Evolutionary conservation across 202 grass and related monocot species (phyloP).

Genomic region (Carex arenaria): DNA sequence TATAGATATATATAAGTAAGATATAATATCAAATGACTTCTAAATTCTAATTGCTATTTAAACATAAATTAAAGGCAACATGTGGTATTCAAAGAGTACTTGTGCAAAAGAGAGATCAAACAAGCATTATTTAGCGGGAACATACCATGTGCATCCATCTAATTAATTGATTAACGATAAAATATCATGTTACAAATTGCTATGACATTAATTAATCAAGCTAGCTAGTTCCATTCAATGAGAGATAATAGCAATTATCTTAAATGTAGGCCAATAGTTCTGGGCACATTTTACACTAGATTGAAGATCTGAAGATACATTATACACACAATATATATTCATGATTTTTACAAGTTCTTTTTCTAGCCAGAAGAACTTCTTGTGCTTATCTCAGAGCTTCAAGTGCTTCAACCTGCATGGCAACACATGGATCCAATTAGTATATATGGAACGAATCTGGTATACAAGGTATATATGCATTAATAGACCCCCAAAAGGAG

Average conservation of each 20-base stretch:
- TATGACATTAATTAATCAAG: slow-evolving; percentile 11
- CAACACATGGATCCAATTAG: slow-evolving; percentile 7
- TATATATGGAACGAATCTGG: no score
- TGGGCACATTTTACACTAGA: slow-evolving; percentile 13
- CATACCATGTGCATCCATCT: not conserved
- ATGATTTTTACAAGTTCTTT: slow-evolving; percentile 1
- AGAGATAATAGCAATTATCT: not conserved
- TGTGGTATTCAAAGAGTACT: not conserved
- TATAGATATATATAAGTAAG: no score
- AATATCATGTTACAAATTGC: not conserved
- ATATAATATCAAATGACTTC: slow-evolving; percentile 9
- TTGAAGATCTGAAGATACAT: not conserved
- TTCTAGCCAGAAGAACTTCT: not conserved
- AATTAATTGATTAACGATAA: not conserved
- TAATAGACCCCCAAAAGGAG: not conserved
- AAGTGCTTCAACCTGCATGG: slow-evolving; percentile 16
- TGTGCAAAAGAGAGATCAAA: not conserved
- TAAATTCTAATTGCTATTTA: not conserved
- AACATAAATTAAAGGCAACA: not conserved
- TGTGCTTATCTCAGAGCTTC: slow-evolving; percentile 1
- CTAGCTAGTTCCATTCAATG: slow-evolving; percentile 5
- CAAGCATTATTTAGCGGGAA: not conserved
- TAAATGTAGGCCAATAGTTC: slow-evolving; percentile 1
- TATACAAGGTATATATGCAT: not conserved
- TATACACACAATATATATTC: slow-evolving; percentile 17